These are phyloP conservation scores for Cocos nucifera DNA, from an alignment of 176 grass and related monocot genomes.

Conservation along the genomic window DNA sequence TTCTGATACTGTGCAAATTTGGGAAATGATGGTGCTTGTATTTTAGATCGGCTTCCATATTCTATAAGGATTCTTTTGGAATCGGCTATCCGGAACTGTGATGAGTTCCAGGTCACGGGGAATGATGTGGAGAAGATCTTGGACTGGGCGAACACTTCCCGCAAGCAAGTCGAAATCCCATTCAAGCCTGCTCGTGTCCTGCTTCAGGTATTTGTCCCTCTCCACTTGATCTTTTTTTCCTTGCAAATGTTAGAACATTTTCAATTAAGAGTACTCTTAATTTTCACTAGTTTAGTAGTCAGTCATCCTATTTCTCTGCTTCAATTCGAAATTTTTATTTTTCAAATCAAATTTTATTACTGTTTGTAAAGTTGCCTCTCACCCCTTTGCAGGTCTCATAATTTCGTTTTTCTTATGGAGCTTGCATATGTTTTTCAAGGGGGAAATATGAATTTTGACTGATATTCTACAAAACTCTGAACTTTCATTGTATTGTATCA, in stretches of 20 bases:
- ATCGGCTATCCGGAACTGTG: conserved; percentile 91
- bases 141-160: conserved; percentile 79
- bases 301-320: too few species aligned
- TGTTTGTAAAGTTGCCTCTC: too few species aligned
- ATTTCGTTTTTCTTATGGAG: too few species aligned
- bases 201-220: conserved; percentile 48
- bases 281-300: too few species aligned
- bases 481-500: too few species aligned
- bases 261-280: too few species aligned
- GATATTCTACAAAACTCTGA: too few species aligned
- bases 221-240: background rate
- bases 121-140: conserved; percentile 95
- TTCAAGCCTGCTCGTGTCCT: conserved; percentile 96
- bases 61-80: conserved; percentile 93
- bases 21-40: background rate
- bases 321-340: too few species aligned
- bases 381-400: too few species aligned
- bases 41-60: conserved; percentile 74
- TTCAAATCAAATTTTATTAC: too few species aligned
- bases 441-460: too few species aligned
- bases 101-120: conserved; percentile 85
- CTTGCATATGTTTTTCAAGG: too few species aligned
- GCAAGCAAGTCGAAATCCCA: conserved; percentile 88
- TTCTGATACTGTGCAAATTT: background rate
- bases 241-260: background rate